These are phyloP conservation scores for Amaranthus hypochondriacus DNA, from an alignment of 148 eudicot genomes.

Conservation along the genomic window DNA sequence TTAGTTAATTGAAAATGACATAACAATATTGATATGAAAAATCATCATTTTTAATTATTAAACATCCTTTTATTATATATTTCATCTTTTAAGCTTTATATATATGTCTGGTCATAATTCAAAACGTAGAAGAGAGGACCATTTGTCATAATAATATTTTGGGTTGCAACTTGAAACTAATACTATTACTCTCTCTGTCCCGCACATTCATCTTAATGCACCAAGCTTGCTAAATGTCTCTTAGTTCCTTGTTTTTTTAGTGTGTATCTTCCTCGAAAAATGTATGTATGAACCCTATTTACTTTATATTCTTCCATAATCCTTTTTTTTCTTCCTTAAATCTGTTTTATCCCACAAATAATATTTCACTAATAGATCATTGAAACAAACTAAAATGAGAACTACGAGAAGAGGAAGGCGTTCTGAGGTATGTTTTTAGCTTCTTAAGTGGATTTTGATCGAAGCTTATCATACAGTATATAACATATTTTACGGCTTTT, in stretches of 20 bases:
- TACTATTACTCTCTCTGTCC: constrained; percentile 21
- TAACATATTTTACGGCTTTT: too few relatives aligned
- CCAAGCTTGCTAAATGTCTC: constrained; percentile 15
- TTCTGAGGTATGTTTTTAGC: constrained; percentile 50
- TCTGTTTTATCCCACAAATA: too few relatives aligned
- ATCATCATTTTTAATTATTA: neutral
- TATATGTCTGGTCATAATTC: constrained; percentile 5
- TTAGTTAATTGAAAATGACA: constrained; percentile 29
- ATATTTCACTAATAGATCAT: too few relatives aligned
- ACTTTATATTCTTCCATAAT: neutral
- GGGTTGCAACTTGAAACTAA: constrained; percentile 39
- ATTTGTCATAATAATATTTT: neutral
- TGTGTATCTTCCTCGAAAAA: constrained; percentile 32
- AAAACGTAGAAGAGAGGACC: constrained; percentile 18
- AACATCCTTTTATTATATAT: neutral
- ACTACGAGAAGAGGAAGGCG: constrained; percentile 44
- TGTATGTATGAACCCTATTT: neutral
- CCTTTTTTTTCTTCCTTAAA: too few relatives aligned
- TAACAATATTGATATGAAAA: constrained; percentile 3
- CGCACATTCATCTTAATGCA: constrained; percentile 19
- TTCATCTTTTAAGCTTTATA: constrained; percentile 1
- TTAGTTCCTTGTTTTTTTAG: neutral
- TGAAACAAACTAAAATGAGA: constrained; percentile 34
- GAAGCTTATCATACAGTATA: too few relatives aligned
- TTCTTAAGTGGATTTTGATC: neutral